These are phyloP conservation scores for Picocystis sp. DNA, from an alignment of 163 green algal species.

Conservation along the genomic window DNA sequence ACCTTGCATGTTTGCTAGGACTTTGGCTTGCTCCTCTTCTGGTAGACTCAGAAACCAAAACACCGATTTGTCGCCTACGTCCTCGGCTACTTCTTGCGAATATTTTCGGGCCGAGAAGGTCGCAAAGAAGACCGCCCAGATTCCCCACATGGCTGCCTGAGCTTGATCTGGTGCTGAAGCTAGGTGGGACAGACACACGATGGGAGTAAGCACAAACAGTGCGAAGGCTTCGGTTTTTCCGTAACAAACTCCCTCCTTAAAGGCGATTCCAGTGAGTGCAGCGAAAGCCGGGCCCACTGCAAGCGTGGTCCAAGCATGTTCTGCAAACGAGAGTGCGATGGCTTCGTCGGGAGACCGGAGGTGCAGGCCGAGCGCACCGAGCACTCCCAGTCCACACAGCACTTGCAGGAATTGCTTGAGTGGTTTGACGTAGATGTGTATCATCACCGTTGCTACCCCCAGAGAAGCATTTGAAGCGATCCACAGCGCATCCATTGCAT, in stretches of 20 bases:
- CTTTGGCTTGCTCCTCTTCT: conserved; percentile 1
- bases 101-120: conserved; percentile 75
- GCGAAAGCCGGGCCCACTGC: conserved; percentile 74
- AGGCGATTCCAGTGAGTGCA: conserved; percentile 46
- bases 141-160: conserved; percentile 33
- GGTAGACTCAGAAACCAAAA: conserved; percentile 36
- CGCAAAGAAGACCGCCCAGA: conserved; percentile 20
- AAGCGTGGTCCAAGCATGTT: conserved; percentile 53
- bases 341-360: no score
- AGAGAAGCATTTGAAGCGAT: conserved; percentile 22
- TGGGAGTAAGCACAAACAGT: conserved; percentile 49
- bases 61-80: conserved; percentile 72
- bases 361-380: conserved; percentile 14
- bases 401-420: conserved; percentile 45
- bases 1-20: no score
- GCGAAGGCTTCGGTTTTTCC: conserved; percentile 53
- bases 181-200: conserved; percentile 54
- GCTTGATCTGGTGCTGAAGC: conserved; percentile 14
- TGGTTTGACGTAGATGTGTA: conserved; percentile 80
- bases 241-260: conserved; percentile 65
- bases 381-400: conserved; percentile 18
- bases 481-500: neutral
- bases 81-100: conserved; percentile 59
- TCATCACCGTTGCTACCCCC: conserved; percentile 49
- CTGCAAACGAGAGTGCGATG: neutral